Conservation (phyloP, 345 rosid species). For the Citropsis articulata region DNA sequence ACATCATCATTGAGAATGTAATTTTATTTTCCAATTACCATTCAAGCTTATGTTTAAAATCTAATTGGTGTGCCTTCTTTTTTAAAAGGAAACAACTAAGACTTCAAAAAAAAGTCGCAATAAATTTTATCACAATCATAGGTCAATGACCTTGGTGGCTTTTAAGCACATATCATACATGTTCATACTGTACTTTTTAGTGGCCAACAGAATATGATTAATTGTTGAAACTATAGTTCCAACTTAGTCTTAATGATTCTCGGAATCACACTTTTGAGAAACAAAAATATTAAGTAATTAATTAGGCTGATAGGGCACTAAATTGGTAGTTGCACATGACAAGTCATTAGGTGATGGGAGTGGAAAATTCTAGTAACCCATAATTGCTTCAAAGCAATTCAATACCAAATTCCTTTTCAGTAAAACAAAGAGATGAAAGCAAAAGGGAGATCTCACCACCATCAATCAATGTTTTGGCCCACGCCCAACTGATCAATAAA, state of each 20-base stretch:
- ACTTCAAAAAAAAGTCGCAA: background rate
- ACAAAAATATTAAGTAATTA: too few relatives aligned
- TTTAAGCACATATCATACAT: background rate
- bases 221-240: background rate
- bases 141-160: background rate
- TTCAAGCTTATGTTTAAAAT: background rate
- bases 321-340: background rate
- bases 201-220: background rate
- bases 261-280: background rate
- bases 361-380: background rate
- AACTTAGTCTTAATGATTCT: background rate
- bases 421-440: background rate
- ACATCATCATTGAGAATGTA: slow-evolving; percentile 9
- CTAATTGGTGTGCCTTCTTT: background rate
- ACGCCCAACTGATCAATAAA: background rate
- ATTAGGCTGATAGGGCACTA: background rate
- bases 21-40: background rate
- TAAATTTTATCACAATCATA: slow-evolving; percentile 8
- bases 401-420: background rate
- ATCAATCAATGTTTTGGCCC: background rate
- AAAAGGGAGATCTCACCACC: background rate
- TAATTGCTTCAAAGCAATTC: background rate
- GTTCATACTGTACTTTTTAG: background rate
- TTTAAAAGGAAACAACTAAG: background rate
- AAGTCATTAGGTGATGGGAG: background rate